phyloP scores from a whole-genome alignment of 2,329 filamentous ascomycete species.

The Paracorniculantispora psalliotae region DNA sequence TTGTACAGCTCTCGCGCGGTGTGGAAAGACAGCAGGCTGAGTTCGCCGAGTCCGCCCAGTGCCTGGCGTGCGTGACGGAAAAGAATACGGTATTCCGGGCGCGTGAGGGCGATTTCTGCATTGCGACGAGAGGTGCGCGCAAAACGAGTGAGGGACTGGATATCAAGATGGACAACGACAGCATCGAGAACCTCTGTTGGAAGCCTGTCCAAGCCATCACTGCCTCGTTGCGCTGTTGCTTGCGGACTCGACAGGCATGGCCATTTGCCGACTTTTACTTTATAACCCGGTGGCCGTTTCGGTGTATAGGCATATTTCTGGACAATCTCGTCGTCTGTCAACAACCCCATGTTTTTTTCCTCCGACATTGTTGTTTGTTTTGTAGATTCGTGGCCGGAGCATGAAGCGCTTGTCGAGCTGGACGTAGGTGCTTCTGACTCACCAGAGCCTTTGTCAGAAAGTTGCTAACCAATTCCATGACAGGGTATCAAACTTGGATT shows the following conservation, averaged over 20 bases:
- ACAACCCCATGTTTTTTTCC: neutral
- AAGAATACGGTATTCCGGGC: neutral
- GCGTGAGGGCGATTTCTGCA: neutral
- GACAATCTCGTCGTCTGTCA: neutral
- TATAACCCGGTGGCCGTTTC: neutral
- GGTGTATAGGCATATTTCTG: neutral
- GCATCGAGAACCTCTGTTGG: neutral
- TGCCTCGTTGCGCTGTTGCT: neutral
- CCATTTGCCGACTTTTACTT: neutral
- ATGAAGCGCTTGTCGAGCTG: too few relatives aligned
- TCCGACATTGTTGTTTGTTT: neutral
- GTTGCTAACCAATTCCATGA: too few relatives aligned
- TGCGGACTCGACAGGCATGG: neutral
- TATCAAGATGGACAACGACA: neutral
- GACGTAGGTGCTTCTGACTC: too few relatives aligned
- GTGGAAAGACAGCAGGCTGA: neutral
- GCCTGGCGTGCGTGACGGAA: neutral
- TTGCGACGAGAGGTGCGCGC: neutral
- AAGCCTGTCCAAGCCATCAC: neutral
- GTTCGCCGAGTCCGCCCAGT: neutral
- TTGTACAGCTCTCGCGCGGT: neutral
- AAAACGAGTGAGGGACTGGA: neutral
- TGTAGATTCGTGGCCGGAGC: too few relatives aligned
- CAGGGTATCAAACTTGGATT: too few relatives aligned
- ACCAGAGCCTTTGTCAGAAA: too few relatives aligned